These are phyloP conservation scores for Ustilago loliicola DNA, from an alignment of 1,284 basidiomycete species.

Conservation along the genomic window DNA sequence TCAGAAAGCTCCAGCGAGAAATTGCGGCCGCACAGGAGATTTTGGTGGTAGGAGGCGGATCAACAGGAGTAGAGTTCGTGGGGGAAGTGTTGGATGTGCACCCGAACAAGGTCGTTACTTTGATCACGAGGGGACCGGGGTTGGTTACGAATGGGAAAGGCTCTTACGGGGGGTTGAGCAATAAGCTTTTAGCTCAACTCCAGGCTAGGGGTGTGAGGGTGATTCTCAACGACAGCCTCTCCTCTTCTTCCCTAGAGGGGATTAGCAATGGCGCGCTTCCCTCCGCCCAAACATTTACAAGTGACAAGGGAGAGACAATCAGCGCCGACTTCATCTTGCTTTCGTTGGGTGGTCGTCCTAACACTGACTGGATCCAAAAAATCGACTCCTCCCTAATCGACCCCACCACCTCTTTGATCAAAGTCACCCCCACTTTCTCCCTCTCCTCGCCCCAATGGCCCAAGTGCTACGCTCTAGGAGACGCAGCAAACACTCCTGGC, in stretches of 20 bases:
- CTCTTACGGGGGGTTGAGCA: constrained; percentile 40
- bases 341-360: constrained; percentile 71
- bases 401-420: constrained; percentile 57
- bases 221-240: constrained; percentile 57
- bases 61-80: constrained; percentile 73
- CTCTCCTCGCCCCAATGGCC: constrained; percentile 27
- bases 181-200: constrained; percentile 61
- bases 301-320: constrained; percentile 26
- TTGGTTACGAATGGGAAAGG: constrained; percentile 41
- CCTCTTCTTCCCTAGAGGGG: constrained; percentile 41
- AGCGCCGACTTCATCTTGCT: constrained; percentile 72
- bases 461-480: constrained; percentile 65
- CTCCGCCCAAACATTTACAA: constrained; percentile 21
- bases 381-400: constrained; percentile 67
- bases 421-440: constrained; percentile 64
- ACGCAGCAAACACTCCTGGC: constrained; percentile 56
- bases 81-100: constrained; percentile 65
- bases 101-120: constrained; percentile 63
- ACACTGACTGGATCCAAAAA: constrained; percentile 67
- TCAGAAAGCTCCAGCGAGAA: constrained; percentile 37
- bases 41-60: constrained; percentile 67
- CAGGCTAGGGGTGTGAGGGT: constrained; percentile 65
- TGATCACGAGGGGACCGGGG: constrained; percentile 59
- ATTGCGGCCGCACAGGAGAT: constrained; percentile 40
- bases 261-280: constrained; percentile 24